Conservation (phyloP, 257 asterid genomes). For the Penstemon barbatus region DNA sequence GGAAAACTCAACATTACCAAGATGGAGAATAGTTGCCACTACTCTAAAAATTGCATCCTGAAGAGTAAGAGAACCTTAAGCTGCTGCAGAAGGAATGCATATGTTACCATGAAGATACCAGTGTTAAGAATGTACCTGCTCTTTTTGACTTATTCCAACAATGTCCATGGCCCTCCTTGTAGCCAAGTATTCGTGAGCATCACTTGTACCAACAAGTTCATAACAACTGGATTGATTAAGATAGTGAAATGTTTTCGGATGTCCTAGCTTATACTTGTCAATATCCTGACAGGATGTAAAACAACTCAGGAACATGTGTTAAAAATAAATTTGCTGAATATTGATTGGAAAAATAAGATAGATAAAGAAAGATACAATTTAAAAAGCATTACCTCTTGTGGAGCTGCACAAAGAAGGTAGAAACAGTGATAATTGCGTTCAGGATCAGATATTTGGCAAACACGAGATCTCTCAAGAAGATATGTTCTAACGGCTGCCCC, state of each 20-base stretch:
- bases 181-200: slow-evolving; percentile 91
- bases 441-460: slow-evolving; percentile 96
- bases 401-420: slow-evolving; percentile 97
- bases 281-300: slow-evolving; percentile 61
- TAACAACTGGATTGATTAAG: slow-evolving; percentile 86
- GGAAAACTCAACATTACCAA: slow-evolving; percentile 80
- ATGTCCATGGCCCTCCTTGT: slow-evolving; percentile 98
- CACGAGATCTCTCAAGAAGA: slow-evolving; percentile 98
- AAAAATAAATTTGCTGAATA: slow-evolving; percentile 11
- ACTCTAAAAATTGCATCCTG: slow-evolving; percentile 99
- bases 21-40: slow-evolving; percentile 92
- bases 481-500: slow-evolving; percentile 98
- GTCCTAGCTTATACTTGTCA: slow-evolving; percentile 79
- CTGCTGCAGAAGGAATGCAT: slow-evolving; percentile 10
- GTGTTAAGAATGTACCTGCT: slow-evolving; percentile 60
- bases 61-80: slow-evolving; percentile 27
- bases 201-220: slow-evolving; percentile 84
- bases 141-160: slow-evolving; percentile 87
- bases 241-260: slow-evolving; percentile 82
- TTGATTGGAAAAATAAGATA: slow-evolving; percentile 25
- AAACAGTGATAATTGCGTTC: slow-evolving; percentile 97
- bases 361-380: slow-evolving; percentile 14
- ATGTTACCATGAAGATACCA: slow-evolving; percentile 16
- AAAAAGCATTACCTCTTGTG: slow-evolving; percentile 62
- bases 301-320: slow-evolving; percentile 19